A percentile compares a stretch with the other conserved stretches of the same genome.
Evolutionary conservation across 495 filamentous ascomycete genomes (phyloP).

Genomic region (Cladorrhinum samala): DNA sequence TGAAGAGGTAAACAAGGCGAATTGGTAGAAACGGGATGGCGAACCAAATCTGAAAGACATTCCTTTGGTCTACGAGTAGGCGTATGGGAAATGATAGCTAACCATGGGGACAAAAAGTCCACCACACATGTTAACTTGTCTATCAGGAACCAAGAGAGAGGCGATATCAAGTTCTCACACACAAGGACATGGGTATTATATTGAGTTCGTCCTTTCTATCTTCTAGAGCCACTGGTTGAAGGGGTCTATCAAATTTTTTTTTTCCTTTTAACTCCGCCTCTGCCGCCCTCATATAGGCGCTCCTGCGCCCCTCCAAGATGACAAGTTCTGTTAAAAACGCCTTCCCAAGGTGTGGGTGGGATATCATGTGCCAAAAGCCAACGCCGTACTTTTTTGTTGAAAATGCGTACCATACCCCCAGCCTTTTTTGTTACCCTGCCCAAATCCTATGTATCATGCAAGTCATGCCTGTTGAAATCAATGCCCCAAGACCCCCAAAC

Average conservation of each 20-base stretch:
- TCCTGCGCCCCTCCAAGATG: conserved; percentile 11
- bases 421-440: conserved; percentile 37
- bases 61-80: no score
- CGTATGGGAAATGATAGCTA: no score
- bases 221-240: conserved; percentile 30
- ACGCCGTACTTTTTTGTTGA: conserved; percentile 50
- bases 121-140: no score
- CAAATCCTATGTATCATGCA: conserved; percentile 40
- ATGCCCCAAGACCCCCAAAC: conserved; percentile 21
- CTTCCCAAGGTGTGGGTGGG: conserved; percentile 27
- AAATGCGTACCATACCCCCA: conserved; percentile 46
- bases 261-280: conserved; percentile 2
- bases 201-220: background rate
- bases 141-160: no score
- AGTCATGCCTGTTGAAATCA: conserved; percentile 47
- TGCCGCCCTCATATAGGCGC: conserved; percentile 9
- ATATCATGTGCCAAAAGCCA: conserved; percentile 46
- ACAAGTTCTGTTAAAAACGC: conserved; percentile 28
- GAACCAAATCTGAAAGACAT: no score
- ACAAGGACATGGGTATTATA: background rate
- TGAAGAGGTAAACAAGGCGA: no score
- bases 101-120: no score
- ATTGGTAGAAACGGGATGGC: no score
- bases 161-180: no score
- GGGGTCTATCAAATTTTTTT: conserved; percentile 11